Evolutionary conservation across 352 stramenopile genomes (phyloP), one percentile per base, ranked within the genome.

Genomic region (Pythium sp.): DNA sequence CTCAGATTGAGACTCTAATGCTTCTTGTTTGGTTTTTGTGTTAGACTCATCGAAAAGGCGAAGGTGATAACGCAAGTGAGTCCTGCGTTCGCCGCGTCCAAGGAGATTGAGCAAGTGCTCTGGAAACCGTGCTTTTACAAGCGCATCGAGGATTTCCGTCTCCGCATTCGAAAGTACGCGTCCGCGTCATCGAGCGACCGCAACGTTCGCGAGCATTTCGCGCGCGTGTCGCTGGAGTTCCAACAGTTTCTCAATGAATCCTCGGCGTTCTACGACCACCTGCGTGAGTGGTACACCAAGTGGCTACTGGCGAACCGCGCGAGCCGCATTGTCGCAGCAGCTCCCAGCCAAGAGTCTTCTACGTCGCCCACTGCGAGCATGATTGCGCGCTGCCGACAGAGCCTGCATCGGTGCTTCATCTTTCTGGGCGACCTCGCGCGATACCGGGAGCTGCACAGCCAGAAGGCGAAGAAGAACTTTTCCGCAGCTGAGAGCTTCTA

Each of bases 61-160:
- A 79, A 73, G 53, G 54, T 65, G 18, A 66, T 93, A 24, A 75
- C 70, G 28, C 72, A 88, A 41, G 68, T 64, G 46, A 77, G 78
- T n/a, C 76, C 85, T 14, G 62, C 70, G 3, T 88, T 93, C 58
- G 84, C 85, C 20, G 84, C 84, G 15, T 41, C 66, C 20, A 91
- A 90, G 62, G 85, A 95, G 70, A 73, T 92, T 18, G 87, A 95
- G 64, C 82, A 91, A 58, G 84, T 84, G 65, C 77, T 97, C 36
- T 97, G 91, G 91, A 97, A 97, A 70, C 89, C 82, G 20, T 97
- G 90, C 70, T 96, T 96, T 67, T 97, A 97, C 72, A 93, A 93
- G 65, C 83, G 89, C 70, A 97, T 97, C 62, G 91, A 94, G 64
- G 85, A 93, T 65, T 97, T 97, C 62, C 89, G 90, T 9, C 86